These are phyloP conservation scores for Rhododendron simsii DNA, from an alignment of 148 eudicot genomes.

Conservation along the genomic window DNA sequence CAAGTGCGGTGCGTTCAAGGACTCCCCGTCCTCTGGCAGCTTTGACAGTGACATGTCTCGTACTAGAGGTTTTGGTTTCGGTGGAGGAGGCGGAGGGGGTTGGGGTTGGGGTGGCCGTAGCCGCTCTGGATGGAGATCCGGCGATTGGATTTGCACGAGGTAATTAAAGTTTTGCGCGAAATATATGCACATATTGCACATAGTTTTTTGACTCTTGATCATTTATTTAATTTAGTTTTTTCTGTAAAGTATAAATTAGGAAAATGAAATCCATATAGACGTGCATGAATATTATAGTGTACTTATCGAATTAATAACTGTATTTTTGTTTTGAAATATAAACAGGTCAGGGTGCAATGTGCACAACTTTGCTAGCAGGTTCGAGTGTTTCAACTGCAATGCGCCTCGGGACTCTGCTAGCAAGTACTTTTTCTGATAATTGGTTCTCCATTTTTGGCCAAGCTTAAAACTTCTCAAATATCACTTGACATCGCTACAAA, in stretches of 20 bases:
- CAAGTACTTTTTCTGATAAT: conserved; percentile 42
- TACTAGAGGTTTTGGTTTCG: conserved; percentile 35
- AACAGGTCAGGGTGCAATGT: conserved; percentile 82
- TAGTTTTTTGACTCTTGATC: neutral
- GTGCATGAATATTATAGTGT: neutral
- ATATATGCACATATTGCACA: neutral
- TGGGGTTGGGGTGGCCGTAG: conserved; percentile 33
- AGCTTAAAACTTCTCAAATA: neutral
- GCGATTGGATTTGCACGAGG: conserved; percentile 86
- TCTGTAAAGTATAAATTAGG: neutral
- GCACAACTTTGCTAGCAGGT: conserved; percentile 94
- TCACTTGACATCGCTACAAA: neutral
- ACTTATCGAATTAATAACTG: neutral
- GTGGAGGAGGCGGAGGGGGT: conserved; percentile 18
- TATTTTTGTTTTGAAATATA: neutral
- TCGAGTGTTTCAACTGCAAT: conserved; percentile 94
- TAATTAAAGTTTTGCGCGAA: too few species aligned
- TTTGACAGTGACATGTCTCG: conserved; percentile 50
- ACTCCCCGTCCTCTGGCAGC: conserved; percentile 41
- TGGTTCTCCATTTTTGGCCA: neutral
- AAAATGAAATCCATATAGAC: neutral
- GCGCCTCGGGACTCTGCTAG: conserved; percentile 79
- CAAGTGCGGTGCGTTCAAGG: conserved; percentile 87
- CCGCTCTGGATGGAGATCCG: conserved; percentile 92
- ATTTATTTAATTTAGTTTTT: too few species aligned